Conservation (phyloP, 176 grass and related monocot species). For the Oryza meridionalis region DNA sequence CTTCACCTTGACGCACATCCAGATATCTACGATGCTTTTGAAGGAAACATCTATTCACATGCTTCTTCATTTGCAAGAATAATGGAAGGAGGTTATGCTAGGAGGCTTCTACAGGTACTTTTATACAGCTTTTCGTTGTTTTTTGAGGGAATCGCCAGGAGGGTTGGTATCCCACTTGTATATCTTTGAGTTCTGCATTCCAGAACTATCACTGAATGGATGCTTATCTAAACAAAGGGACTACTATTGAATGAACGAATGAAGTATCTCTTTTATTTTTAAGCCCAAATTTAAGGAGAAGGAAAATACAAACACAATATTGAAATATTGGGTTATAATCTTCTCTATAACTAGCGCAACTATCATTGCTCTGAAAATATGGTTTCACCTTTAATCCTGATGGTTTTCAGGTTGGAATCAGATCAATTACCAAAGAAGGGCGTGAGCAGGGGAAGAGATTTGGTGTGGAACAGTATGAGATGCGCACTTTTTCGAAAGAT, state of each 20-base stretch:
- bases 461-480: constrained; percentile 94
- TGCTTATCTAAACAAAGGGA: neutral
- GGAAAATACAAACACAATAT: neutral
- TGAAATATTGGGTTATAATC: neutral
- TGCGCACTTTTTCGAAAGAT: constrained; percentile 90
- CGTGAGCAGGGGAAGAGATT: constrained; percentile 95
- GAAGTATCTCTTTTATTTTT: neutral
- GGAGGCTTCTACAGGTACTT: constrained; percentile 85
- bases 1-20: constrained; percentile 99
- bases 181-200: neutral
- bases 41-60: constrained; percentile 94
- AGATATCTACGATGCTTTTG: constrained; percentile 91
- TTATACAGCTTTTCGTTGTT: neutral
- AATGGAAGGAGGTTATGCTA: constrained; percentile 97
- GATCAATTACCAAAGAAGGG: constrained; percentile 95
- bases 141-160: neutral
- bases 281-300: neutral
- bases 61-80: constrained; percentile 98
- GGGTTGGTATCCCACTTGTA: too few species aligned
- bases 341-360: neutral
- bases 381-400: constrained; percentile 2
- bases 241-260: neutral
- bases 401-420: constrained; percentile 73
- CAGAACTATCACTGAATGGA: neutral
- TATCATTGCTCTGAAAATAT: neutral